Evolutionary conservation across 768 basidiomycete species (phyloP), one percentile per base, ranked within the genome.

Genomic region (Scleroderma citrinum): DNA sequence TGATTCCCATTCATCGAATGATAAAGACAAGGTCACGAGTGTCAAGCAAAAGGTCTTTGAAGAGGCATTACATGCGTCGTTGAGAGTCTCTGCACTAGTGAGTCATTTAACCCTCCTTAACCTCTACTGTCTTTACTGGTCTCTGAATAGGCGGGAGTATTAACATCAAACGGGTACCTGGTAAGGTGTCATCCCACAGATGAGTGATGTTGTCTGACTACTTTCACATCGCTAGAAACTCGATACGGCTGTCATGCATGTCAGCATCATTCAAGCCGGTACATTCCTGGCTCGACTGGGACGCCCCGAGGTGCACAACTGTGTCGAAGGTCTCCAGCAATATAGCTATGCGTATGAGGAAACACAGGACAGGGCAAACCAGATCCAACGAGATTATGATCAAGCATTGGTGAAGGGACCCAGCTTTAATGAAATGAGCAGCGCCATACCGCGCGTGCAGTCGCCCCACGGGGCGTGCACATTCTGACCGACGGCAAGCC

Each of bases 321-420:
- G 93, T 64, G 83, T 95, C 57, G 80, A 77, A 20, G 93, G 88
- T 24, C 74, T 96, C 20, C 78, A 87, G 58, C 93, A 96, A 67
- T 94, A 94, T 62, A 87, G 87, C 59, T 79, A 83, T 58, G 85
- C 89, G 17, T 92, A 91, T 56, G 91, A 91, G 61, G 88, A 92
- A 56, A 84, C 88, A 26, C 86, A 81, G 35, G 87, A 89, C 24
- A 80, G 84, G 58, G 86, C 89, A 3, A 72, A 72, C 32, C 78
- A 85, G 60, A 84, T 94, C 29, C 67, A 69, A 47, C 69, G 66
- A 10, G 58, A 76, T 57, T 80, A 68, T 72, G 75, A 55, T 50
- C 72, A 51, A 72, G 73, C 71, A 6, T 40, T 59, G 41, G 37
- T 51, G 23, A 73, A 70, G 32, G 73, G 73, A 31, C 59, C 58